A percentile compares a stretch with the other conserved stretches of the same genome.
Evolutionary conservation across 306 rosid genomes (phyloP).

Genomic region (Prunus fruticosa): DNA sequence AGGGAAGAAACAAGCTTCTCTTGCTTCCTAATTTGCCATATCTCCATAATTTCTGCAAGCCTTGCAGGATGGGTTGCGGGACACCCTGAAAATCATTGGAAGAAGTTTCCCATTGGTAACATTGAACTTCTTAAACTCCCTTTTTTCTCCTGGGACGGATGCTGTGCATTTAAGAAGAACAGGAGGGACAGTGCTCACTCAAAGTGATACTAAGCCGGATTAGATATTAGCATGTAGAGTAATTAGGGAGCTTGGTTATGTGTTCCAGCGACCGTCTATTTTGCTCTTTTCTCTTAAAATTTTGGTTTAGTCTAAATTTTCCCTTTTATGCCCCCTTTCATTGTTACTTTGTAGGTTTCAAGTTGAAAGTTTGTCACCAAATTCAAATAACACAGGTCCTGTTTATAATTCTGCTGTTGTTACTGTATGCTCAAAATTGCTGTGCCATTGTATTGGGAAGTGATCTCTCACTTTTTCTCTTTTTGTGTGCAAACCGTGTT

Average conservation of each 20-base stretch:
- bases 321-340: neutral
- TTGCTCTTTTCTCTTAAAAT: neutral
- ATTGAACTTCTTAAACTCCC: neutral
- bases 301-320: neutral
- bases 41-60: slow-evolving; percentile 14
- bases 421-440: neutral
- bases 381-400: neutral
- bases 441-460: neutral
- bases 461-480: neutral
- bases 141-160: neutral
- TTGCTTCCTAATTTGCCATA: slow-evolving; percentile 33
- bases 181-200: neutral
- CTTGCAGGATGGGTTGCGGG: neutral
- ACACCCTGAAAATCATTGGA: neutral
- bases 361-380: neutral
- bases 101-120: neutral
- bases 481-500: neutral
- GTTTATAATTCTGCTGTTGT: neutral
- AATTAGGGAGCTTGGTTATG: neutral
- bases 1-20: slow-evolving; percentile 46
- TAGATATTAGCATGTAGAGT: slow-evolving; percentile 1
- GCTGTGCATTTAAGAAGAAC: neutral
- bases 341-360: neutral
- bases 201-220: neutral
- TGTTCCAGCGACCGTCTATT: neutral